Base-by-base conservation (phyloP, 306 rosid species). In the Cucumis cinereus region DNA sequence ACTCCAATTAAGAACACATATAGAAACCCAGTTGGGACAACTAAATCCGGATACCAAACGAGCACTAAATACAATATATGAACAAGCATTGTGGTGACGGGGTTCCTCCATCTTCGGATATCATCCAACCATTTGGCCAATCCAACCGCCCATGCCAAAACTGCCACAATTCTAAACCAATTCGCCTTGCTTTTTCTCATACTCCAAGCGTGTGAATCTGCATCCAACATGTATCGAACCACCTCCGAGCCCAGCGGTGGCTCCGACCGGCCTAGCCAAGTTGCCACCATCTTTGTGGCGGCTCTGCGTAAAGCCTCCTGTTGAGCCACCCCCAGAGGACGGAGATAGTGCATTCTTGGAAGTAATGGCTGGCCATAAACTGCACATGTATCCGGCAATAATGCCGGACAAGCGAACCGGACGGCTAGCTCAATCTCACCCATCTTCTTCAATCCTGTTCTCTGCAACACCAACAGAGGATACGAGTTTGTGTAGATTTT, bases 1-100 rank as follows among this genome's bases (percentile, higher is more conserved):
- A 90, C 91, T 0, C 98, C 98, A 4, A 94, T 89, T 41, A 94
- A 64, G 78, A 91, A 91, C 33, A 94, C 87, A 72, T 94, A 94
- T 4, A 94, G 78, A 75, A 91, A 94, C 74, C 90, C 98, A 0
- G 98, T 91, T 2, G 98, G 98, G 50, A 89, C 97, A 30, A 89
- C 74, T 78, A 94, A 85, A 87, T 90, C 98, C 2, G 98, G 98
- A 76, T 91, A 91, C 98, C 98, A 94, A 86, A 94, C 98, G 56
- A 94, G 97, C 1, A 94, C 98, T 59, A 94, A 54, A 43, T 91
- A 94, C 0, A 94, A 71, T 11, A 90, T 57, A 40, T 94, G 98
- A 8, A 94, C 92, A 10, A 94, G 81, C 4, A 94, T 92, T 1
- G 98, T 91, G 1, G 96, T 94, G 1, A 85, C 78, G 7, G 97